A percentile compares a stretch with the other conserved stretches of the same genome.
These are phyloP conservation scores for Porphyrellus sp. DNA, from an alignment of 1,284 basidiomycete species.

Conservation along the genomic window DNA sequence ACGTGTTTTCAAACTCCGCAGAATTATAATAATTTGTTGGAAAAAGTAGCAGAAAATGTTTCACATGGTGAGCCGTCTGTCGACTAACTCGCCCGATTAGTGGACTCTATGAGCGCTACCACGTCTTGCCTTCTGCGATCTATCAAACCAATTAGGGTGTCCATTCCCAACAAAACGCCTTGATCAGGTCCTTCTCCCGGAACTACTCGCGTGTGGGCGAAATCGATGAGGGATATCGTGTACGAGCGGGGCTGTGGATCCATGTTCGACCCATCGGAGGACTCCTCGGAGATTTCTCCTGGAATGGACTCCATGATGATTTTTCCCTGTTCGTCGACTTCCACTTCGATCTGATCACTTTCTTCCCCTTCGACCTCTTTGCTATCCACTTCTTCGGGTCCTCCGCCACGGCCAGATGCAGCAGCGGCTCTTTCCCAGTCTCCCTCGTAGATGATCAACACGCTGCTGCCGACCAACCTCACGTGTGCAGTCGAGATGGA, in stretches of 20 bases:
- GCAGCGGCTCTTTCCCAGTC: conserved; percentile 45
- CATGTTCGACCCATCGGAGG: conserved; percentile 32
- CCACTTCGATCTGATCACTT: conserved; percentile 29
- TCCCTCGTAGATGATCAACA: conserved; percentile 86
- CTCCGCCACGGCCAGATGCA: conserved; percentile 43
- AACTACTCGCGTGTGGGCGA: conserved; percentile 79
- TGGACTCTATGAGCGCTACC: not conserved
- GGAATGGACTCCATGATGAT: conserved; percentile 39
- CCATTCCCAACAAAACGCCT: conserved; percentile 28
- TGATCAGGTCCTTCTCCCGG: conserved; percentile 77
- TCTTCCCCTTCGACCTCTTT: conserved; percentile 36
- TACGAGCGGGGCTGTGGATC: conserved; percentile 51
- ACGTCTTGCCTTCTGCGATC: conserved; percentile 21
- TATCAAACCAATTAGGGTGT: conserved; percentile 26
- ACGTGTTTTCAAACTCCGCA: no score
- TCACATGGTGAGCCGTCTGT: not conserved
- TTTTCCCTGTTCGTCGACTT: conserved; percentile 40
- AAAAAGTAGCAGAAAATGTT: not conserved
- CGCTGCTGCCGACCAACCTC: conserved; percentile 78
- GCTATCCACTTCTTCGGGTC: conserved; percentile 30
- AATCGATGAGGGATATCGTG: conserved; percentile 84
- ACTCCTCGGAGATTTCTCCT: conserved; percentile 29
- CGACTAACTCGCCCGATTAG: not conserved
- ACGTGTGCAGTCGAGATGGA: conserved; percentile 61
- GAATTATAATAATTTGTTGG: no score